Evolutionary conservation across 1,284 basidiomycete genomes (phyloP), one percentile per base, ranked within the genome.

Genomic region (Fistulinella cinereoalba): DNA sequence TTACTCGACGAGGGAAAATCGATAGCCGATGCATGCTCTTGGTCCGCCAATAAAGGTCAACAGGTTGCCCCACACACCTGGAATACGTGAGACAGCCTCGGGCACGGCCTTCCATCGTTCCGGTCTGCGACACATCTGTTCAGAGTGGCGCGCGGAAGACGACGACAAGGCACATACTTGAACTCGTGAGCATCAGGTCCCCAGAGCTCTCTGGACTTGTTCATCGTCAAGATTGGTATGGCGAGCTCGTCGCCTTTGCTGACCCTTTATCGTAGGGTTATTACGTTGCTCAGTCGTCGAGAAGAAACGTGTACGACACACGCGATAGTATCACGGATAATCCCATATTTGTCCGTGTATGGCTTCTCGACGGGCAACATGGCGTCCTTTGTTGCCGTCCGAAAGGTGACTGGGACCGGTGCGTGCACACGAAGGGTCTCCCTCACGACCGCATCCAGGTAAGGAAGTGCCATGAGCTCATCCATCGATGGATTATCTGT

Each of bases 381-480:
- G 33, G 81, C 78, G 50, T 87, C 82, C 37, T 74, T 66, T 29
- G 57, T 60, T 0, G 75, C 73, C 9, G 74, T 65, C 4, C 88
- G 76, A 15, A 75, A 62, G 0, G 80, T 80, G 3, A 56, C 57
- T 0, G 78, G 66, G 0, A 87, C 83, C 1, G 87, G 86, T 0
- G 80, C 56, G 55, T 83, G 71, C 11, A 90, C 51, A 8, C 90
- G 76, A 31, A 92, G 68, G 0, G 74, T 72, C 65, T 93, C 90
- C 18, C 80, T 77, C 5, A 87, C 70, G 10, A 89, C 81, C 27
- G 68, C 66, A 53, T 84, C 81, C 16, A 84, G 79, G 53, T 82
- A 84, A 3, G 75, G 73, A 4, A 84, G 67, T 3, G 71, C 60
- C 43, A 76, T 75, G 16, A 85, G 69, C 39, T 81, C 72, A n/a